phyloP scores from a whole-genome alignment of 805 yeast species.

The Ogataea polymorpha region DNA sequence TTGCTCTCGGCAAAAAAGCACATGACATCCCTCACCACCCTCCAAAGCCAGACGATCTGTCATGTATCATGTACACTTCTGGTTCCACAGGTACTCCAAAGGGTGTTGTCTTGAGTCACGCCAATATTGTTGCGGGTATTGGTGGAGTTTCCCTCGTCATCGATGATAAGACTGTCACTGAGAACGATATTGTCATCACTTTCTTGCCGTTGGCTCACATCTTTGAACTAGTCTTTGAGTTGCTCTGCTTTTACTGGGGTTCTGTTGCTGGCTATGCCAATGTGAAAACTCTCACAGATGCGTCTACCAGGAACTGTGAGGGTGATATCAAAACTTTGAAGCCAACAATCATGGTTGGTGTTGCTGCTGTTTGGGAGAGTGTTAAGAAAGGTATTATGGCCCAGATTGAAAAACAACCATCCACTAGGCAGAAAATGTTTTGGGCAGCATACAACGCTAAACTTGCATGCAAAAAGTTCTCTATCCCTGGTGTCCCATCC shows the following conservation, averaged over 20 bases:
- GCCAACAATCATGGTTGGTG: slow-evolving; percentile 97
- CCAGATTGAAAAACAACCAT: slow-evolving; percentile 66
- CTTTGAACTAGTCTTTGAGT: slow-evolving; percentile 87
- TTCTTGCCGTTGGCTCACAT: slow-evolving; percentile 96
- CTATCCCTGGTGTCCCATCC: slow-evolving; percentile 74
- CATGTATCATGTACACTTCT: slow-evolving; percentile 84
- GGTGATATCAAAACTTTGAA: slow-evolving; percentile 85
- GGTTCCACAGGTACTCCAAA: slow-evolving; percentile 86
- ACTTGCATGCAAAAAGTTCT: slow-evolving; percentile 54
- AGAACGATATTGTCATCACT: slow-evolving; percentile 72
- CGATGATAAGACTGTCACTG: slow-evolving; percentile 45
- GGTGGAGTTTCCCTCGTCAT: slow-evolving; percentile 77
- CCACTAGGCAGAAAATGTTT: slow-evolving; percentile 70
- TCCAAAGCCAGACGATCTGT: slow-evolving; percentile 56
- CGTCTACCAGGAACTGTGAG: slow-evolving; percentile 75
- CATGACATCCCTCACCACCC: slow-evolving; percentile 37
- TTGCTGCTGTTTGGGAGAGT: slow-evolving; percentile 97
- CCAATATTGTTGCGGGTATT: slow-evolving; percentile 74
- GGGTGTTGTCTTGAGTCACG: slow-evolving; percentile 71
- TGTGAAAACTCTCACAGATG: slow-evolving; percentile 85
- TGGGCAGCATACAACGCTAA: slow-evolving; percentile 87
- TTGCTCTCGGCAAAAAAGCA: slow-evolving; percentile 58
- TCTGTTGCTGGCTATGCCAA: slow-evolving; percentile 83
- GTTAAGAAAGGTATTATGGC: slow-evolving; percentile 87
- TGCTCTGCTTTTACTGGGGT: slow-evolving; percentile 84